These are phyloP conservation scores for Aspergillus nomiae DNA, from an alignment of 2,329 filamentous ascomycete species.

Conservation along the genomic window DNA sequence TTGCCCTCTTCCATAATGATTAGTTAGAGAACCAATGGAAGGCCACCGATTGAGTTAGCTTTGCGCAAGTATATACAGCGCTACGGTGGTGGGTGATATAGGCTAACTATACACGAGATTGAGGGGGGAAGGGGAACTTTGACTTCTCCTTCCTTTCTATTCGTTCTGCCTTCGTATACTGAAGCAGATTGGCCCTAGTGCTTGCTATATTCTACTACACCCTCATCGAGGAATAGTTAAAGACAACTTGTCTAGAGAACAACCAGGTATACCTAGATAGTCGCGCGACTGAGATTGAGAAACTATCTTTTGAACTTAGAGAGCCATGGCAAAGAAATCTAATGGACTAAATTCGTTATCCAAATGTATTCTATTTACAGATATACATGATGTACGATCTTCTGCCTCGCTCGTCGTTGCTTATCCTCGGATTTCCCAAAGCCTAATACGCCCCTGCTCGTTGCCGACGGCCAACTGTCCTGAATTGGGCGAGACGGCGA, in stretches of 20 bases:
- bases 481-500: conserved; percentile 68
- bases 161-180: not conserved
- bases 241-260: not conserved
- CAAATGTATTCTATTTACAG: conserved; percentile 10
- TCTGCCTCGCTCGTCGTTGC: not conserved
- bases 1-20: not conserved
- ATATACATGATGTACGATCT: not conserved
- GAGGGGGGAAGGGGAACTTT: not conserved
- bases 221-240: not conserved
- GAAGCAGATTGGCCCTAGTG: not conserved
- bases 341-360: not conserved
- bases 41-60: not conserved
- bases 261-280: not conserved
- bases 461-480: conserved; percentile 82
- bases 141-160: not conserved
- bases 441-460: conserved; percentile 79
- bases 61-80: not conserved
- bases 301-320: not conserved
- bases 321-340: not conserved
- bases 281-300: not conserved
- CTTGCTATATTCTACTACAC: not conserved
- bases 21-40: not conserved
- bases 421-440: conserved; percentile 82
- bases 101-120: not conserved
- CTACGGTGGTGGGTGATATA: not conserved